Evolutionary conservation across 1,284 basidiomycete species (phyloP).

Genomic region (Exobasidium cylindrosporum): DNA sequence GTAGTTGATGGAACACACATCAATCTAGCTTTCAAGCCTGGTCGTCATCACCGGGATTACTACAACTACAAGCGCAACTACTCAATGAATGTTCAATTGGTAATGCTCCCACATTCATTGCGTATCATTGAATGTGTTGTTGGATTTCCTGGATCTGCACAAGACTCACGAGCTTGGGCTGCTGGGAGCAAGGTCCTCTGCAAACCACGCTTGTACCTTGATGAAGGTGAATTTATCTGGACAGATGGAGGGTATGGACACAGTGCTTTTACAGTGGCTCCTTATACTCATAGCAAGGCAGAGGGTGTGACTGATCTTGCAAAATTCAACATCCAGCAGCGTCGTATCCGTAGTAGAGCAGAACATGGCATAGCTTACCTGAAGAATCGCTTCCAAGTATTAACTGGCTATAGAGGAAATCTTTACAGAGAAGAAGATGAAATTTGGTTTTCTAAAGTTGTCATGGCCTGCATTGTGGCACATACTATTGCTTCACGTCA

Average conservation of each 20-base stretch:
- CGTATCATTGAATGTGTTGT: background rate
- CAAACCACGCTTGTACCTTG: background rate
- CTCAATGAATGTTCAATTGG: background rate
- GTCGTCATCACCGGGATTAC: background rate
- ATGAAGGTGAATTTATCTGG: constrained; percentile 1
- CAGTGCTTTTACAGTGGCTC: background rate
- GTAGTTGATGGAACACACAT: background rate
- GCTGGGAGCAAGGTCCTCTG: background rate
- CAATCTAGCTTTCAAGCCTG: background rate
- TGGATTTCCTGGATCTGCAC: background rate
- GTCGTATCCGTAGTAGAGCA: background rate
- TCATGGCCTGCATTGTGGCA: background rate
- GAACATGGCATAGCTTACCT: background rate
- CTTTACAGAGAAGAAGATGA: background rate
- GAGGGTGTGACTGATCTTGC: background rate
- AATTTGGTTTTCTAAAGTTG: background rate
- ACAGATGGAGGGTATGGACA: background rate
- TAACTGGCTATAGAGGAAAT: background rate
- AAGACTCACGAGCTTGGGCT: background rate
- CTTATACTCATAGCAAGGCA: background rate
- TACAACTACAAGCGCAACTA: background rate
- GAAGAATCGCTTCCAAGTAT: background rate
- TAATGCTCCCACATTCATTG: background rate
- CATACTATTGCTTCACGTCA: background rate
- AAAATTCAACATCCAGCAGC: background rate